phyloP scores from a whole-genome alignment of 306 rosid species.

The Cucumis cinereus region DNA sequence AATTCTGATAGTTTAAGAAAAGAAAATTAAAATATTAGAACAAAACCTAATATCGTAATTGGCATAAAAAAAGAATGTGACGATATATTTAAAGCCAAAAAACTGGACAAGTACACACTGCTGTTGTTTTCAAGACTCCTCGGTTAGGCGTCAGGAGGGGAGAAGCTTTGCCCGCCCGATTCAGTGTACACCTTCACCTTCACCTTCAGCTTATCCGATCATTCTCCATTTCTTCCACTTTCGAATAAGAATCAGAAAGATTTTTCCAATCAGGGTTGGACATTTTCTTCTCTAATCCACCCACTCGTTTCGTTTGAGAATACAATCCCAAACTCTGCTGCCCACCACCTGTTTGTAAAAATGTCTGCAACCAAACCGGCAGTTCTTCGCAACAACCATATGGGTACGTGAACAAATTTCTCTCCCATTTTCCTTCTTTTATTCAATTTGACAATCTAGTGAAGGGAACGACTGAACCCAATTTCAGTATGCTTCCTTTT shows the following conservation, averaged over 20 bases:
- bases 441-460: neutral
- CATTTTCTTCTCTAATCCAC: no score
- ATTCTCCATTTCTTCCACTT: no score
- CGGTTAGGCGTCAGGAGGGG: no score
- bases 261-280: no score
- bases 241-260: no score
- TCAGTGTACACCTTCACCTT: neutral
- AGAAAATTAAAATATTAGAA: neutral
- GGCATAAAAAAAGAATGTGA: neutral
- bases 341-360: constrained; percentile 4
- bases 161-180: neutral
- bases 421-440: neutral
- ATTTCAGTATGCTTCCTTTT: neutral
- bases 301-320: no score
- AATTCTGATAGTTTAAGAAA: no score
- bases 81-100: neutral
- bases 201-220: no score
- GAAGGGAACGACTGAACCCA: neutral
- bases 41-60: neutral
- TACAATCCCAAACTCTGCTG: neutral
- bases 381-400: neutral
- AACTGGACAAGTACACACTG: no score
- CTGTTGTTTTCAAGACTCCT: no score
- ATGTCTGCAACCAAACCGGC: neutral
- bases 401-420: neutral